Evolutionary conservation across 2,329 filamentous ascomycete genomes (phyloP).

Genomic region (Didymella pomorum): DNA sequence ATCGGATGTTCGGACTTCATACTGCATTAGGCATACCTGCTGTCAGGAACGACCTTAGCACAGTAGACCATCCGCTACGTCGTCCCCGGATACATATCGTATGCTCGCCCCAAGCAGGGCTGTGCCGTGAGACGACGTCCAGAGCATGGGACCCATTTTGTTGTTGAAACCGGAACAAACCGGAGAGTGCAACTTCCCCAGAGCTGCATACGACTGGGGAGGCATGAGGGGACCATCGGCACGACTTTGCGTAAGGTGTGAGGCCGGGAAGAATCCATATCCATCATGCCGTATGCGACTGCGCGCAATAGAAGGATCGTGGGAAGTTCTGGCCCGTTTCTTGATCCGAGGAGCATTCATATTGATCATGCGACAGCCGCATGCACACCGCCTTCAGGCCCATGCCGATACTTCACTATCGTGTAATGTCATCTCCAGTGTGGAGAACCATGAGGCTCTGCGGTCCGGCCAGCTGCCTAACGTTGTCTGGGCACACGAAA

Average conservation of each 20-base stretch:
- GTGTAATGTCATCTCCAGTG: conserved; percentile 19
- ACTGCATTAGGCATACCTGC: conserved; percentile 15
- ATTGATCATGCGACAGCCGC: conserved; percentile 12
- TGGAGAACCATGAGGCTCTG: conserved; percentile 22
- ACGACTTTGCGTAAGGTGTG: background rate
- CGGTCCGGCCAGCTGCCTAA: conserved; percentile 14
- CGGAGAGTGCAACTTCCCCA: conserved; percentile 15
- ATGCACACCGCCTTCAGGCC: conserved; percentile 13
- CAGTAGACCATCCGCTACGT: conserved; percentile 16
- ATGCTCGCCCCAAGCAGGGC: conserved; percentile 5
- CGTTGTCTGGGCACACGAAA: conserved; percentile 11
- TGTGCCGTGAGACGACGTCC: conserved; percentile 10
- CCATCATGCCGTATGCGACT: background rate
- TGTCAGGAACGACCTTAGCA: conserved; percentile 13
- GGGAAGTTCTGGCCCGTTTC: background rate
- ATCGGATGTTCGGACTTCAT: conserved; percentile 17
- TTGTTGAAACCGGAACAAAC: conserved; percentile 14
- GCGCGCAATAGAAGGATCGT: background rate
- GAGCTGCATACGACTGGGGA: conserved; percentile 7
- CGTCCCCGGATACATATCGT: conserved; percentile 11
- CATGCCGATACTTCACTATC: conserved; percentile 10
- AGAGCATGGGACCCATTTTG: background rate
- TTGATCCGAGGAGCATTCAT: background rate
- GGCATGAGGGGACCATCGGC: conserved; percentile 4
- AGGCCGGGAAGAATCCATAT: background rate